Base-by-base conservation (phyloP, 2,329 filamentous ascomycete species). In the Fusarium siculi region DNA sequence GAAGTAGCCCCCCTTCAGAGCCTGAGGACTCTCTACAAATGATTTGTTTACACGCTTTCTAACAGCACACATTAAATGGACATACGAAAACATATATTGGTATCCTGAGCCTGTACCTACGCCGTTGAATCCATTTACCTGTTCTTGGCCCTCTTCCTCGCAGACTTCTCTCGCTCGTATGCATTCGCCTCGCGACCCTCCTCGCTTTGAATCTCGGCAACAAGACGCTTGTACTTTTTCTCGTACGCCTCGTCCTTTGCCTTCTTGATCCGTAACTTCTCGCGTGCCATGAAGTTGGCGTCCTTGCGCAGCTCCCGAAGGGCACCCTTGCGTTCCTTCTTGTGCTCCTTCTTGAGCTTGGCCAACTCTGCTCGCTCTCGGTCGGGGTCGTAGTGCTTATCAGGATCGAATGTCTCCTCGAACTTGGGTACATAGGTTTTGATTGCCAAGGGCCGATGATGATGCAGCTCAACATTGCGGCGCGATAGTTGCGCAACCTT, bases 371-470 rank as follows among this genome's bases (percentile, higher is more conserved):
- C 92, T 39, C 96, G 93, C 83, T 97, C 95, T 75, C 92, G 92
- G 83, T 99, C 93, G 2, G 95, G 95, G 80, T 99, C 97, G 89
- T 99, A 98, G 88, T 98, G 96, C 85, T 95, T 96, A 85, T 93
- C 91, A 7, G 96, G 96, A 82, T 97, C 96, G 88, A 95, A 99
- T 65, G 90, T 88, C 81, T 98, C 96, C 84, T 98, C 96, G 84
- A 98, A 99, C 82, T 97, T 97, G 82, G 96, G 96, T 52, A 98
- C 91, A 66, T 90, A 92, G 12, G 91, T 91, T 82, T 96, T 95
- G 85, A 98, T 97, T 28, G 96, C 92, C 6, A 97, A 88, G 0
- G 95, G 94, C 1, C 89, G 89, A 86, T 99, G 96, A 83, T 96
- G 89, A 84, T 99, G 96, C 7, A 99, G 90, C 77, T 94, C 89